Percentiles rank a stretch among this genome's conserved stretches.
Evolutionary conservation across 2,329 filamentous ascomycete genomes (phyloP).

Genomic region (Thermoascus crustaceus): DNA sequence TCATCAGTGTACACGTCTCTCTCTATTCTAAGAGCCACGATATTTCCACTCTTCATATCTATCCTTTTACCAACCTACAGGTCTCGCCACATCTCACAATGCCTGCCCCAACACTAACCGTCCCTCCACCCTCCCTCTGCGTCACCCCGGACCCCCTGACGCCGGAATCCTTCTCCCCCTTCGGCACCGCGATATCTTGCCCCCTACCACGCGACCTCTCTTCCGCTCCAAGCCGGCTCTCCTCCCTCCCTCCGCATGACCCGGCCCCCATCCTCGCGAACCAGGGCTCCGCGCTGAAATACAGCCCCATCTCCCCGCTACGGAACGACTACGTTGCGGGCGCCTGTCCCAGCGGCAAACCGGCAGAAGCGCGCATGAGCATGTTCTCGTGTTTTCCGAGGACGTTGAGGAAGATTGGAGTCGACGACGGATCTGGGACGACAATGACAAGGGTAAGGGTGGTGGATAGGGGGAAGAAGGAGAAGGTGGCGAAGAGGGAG

Average conservation of each 20-base stretch:
- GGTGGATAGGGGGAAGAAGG: conserved; percentile 1
- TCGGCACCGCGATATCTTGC: conserved; percentile 76
- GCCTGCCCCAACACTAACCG: conserved; percentile 24
- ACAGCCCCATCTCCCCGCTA: conserved; percentile 68
- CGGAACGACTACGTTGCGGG: conserved; percentile 62
- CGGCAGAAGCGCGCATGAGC: conserved; percentile 61
- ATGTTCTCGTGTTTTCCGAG: conserved; percentile 81
- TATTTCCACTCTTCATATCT: no score
- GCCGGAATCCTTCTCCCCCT: conserved; percentile 61
- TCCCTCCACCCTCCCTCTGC: conserved; percentile 29
- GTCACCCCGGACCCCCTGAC: conserved; percentile 61
- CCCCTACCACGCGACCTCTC: conserved; percentile 50
- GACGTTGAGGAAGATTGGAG: conserved; percentile 33
- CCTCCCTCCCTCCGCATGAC: conserved; percentile 35
- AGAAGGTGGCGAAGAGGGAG: conserved; percentile 7
- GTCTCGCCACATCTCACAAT: conserved; percentile 17
- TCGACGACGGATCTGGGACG: conserved; percentile 7
- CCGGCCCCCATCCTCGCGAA: conserved; percentile 59
- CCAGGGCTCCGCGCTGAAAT: conserved; percentile 83
- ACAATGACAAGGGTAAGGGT: neutral
- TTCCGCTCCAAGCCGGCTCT: conserved; percentile 34
- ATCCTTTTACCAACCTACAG: no score
- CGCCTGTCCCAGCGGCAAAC: conserved; percentile 33
- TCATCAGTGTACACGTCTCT: no score
- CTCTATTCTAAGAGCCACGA: no score